phyloP scores from a whole-genome alignment of 2,329 filamentous ascomycete species.

The Huntiella savannae region DNA sequence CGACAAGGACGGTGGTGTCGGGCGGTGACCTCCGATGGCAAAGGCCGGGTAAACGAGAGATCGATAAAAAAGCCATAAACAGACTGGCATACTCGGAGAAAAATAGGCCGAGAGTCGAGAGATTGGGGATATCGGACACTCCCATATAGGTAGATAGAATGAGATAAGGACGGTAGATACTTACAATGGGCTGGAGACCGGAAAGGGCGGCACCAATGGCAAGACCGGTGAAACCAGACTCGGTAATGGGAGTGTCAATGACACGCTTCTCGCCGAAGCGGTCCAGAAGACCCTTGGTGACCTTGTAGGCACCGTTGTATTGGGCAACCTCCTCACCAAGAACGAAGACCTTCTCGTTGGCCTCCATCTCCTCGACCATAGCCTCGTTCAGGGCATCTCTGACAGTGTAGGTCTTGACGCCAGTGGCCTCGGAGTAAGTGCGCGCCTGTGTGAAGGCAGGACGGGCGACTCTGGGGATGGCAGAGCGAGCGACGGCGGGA shows the following conservation, averaged over 20 bases:
- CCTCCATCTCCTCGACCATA: conserved; percentile 89
- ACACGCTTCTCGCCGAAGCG: conserved; percentile 94
- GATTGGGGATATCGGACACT: not conserved
- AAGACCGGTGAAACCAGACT: conserved; percentile 85
- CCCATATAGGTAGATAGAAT: not conserved
- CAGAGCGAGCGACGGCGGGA: conserved; percentile 7
- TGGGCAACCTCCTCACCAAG: conserved; percentile 97
- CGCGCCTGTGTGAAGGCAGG: conserved; percentile 24
- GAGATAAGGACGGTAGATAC: conserved; percentile 20
- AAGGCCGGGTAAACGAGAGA: not conserved
- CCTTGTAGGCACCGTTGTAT: conserved; percentile 99
- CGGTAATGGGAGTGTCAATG: conserved; percentile 96
- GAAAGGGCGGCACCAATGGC: conserved; percentile 88
- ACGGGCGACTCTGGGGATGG: conserved; percentile 8
- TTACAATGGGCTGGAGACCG: conserved; percentile 80
- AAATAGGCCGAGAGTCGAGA: not conserved
- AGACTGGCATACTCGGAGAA: not conserved
- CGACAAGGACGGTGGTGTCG: too few relatives aligned
- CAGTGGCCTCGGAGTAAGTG: conserved; percentile 36
- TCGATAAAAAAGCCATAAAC: not conserved
- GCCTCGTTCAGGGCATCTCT: conserved; percentile 96
- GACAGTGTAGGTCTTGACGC: conserved; percentile 84
- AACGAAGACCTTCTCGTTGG: conserved; percentile 86
- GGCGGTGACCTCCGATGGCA: not conserved
- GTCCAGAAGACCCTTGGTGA: conserved; percentile 93